phyloP scores from a whole-genome alignment of 2,329 filamentous ascomycete species.

The Aureobasidium sp. region DNA sequence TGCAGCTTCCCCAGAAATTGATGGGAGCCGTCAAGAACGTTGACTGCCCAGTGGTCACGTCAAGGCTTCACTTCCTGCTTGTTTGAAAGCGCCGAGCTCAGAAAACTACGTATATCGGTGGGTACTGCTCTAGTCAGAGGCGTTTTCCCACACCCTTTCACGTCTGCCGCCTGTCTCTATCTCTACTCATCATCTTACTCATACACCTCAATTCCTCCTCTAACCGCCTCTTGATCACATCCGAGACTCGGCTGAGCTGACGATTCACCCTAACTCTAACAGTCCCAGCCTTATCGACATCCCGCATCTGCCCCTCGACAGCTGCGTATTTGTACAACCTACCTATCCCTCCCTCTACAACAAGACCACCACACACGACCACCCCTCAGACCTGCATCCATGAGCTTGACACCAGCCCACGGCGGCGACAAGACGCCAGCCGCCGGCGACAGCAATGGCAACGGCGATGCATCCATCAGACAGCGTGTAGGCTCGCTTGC shows the following conservation, averaged over 20 bases:
- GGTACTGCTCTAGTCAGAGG: background rate
- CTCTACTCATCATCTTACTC: background rate
- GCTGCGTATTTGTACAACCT: background rate
- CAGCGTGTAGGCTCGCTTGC: constrained; percentile 2
- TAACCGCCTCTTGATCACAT: too few relatives aligned
- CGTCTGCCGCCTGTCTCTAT: background rate
- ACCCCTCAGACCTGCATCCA: background rate
- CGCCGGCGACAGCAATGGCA: background rate
- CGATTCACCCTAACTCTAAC: background rate
- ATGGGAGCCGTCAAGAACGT: background rate
- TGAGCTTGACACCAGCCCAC: constrained; percentile 8
- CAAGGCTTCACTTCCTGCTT: constrained; percentile 3
- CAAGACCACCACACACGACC: background rate
- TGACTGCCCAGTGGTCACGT: background rate
- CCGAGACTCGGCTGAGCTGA: background rate
- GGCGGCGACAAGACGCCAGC: background rate
- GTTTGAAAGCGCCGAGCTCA: background rate
- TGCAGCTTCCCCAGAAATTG: constrained; percentile 1
- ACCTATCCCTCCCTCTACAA: background rate
- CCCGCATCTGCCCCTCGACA: constrained; percentile 8
- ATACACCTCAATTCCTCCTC: background rate
- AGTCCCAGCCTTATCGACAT: background rate
- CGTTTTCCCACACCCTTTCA: background rate
- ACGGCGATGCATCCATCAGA: background rate
- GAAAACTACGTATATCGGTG: constrained; percentile 3